Evolutionary conservation across 345 rosid species (phyloP), one percentile per base, ranked within the genome.

Genomic region (Citropsis articulata): DNA sequence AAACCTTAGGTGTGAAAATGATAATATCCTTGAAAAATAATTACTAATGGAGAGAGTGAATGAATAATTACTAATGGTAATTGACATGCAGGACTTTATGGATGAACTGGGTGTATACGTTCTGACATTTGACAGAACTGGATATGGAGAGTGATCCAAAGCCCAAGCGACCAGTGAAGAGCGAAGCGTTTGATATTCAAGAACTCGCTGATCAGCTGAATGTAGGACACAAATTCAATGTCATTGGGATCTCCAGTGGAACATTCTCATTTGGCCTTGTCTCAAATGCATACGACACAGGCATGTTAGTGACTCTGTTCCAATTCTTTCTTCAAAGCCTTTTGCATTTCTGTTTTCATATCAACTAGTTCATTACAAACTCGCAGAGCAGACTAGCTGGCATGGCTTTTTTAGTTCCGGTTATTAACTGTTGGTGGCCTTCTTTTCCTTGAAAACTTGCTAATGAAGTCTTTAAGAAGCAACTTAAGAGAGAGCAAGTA

Each of bases 131-230:
- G 98, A 95, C 80, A 84, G 98, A 70, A 98, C 98, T n/a, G 97
- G 99, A 12, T 93, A 95, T 67, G 97, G 97, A 63, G 22, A 95
- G 99, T 36, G 94, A 92, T 72, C 93, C 89, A 22, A 93, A 92
- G 83, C 90, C 89, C 8, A 85, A 63, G 75, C 87, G 91, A 10
- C 77, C 98, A 1, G 86, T 93, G 59, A 91, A 91, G 85, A 92
- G 93, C 16, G 98, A 91, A 87, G 97, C 98, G 27, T 76, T 71
- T 2, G 98, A 95, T 80, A 88, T 95, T 48, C 78, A 87, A 84
- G 91, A 93, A 78, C 90, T 93, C 33, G 98, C 97, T 33, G 97
- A 92, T 83, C 75, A 78, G 60, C 75, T 87, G 75, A 42, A 72
- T 10, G 64, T 87, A 9, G 92, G 92, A n/a, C 62, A 78, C 65